Evolutionary conservation across 192 early-diverging fungal genomes (phyloP).

Genomic region (Jimgerdemannia lactiflua): DNA sequence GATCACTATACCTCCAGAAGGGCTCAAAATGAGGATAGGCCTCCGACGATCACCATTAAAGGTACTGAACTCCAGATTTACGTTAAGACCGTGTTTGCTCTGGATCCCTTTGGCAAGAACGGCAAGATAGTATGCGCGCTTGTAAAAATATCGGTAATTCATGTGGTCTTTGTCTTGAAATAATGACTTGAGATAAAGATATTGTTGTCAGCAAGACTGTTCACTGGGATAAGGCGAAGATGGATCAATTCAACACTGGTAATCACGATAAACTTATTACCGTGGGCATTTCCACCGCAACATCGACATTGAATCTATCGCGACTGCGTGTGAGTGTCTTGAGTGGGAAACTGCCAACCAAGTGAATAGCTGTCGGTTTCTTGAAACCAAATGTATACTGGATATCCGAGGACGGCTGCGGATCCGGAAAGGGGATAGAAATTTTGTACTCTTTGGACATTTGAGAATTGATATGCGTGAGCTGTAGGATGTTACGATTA

Average conservation of each 20-base stretch:
- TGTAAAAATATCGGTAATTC: constrained; percentile 95
- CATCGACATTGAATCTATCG: constrained; percentile 76
- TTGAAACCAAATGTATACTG: constrained; percentile 78
- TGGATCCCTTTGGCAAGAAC: constrained; percentile 61
- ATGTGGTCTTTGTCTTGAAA: constrained; percentile 93
- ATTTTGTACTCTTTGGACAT: constrained; percentile 58
- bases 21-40: constrained; percentile 58
- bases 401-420: constrained; percentile 65
- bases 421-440: constrained; percentile 74
- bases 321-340: constrained; percentile 63
- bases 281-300: constrained; percentile 88
- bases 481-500: constrained; percentile 22
- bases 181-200: constrained; percentile 35
- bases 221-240: too few relatives aligned
- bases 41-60: constrained; percentile 62
- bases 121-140: constrained; percentile 90
- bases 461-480: constrained; percentile 31
- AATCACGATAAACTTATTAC: constrained; percentile 17
- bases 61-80: constrained; percentile 47
- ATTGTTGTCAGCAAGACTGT: background rate
- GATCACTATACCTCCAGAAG: constrained; percentile 43
- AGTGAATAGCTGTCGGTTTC: constrained; percentile 68
- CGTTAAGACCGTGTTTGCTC: constrained; percentile 44
- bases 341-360: constrained; percentile 88
- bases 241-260: too few relatives aligned